A percentile compares a stretch with the other conserved stretches of the same genome.
These are phyloP conservation scores for Quercus tomentella DNA, from an alignment of 331 rosid genomes.

Conservation along the genomic window DNA sequence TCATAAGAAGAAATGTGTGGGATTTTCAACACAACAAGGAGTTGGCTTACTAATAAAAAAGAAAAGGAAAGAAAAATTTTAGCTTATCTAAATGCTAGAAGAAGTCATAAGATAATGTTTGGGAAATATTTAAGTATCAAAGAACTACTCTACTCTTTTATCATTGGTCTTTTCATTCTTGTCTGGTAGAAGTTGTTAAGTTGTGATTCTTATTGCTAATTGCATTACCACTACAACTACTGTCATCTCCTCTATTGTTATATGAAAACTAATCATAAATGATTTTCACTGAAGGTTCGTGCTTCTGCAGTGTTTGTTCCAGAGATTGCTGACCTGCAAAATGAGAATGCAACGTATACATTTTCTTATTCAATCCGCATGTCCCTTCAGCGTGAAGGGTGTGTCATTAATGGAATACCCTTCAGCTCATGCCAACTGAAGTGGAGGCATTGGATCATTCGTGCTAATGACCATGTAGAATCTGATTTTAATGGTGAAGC, in stretches of 20 bases:
- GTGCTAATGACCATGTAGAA: constrained; percentile 44
- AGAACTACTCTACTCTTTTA: neutral
- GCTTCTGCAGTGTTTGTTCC: constrained; percentile 79
- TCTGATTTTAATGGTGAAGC: constrained; percentile 62
- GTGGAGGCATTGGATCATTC: constrained; percentile 71
- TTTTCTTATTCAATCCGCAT: constrained; percentile 81
- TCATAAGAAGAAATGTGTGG: neutral
- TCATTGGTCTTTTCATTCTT: neutral
- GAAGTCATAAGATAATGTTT: neutral
- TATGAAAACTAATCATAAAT: constrained; percentile 15
- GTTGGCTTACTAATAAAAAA: no score
- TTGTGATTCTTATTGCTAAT: neutral
- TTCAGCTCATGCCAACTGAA: constrained; percentile 71
- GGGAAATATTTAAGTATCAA: neutral
- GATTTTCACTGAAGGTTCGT: constrained; percentile 54
- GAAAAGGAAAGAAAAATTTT: neutral
- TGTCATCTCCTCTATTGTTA: neutral
- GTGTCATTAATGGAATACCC: constrained; percentile 50
- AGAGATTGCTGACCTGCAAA: constrained; percentile 40
- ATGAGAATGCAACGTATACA: constrained; percentile 28
- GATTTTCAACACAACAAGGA: no score
- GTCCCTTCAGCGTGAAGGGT: constrained; percentile 72
- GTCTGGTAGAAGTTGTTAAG: neutral
- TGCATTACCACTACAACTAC: neutral
- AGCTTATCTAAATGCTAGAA: neutral